These are phyloP conservation scores for Ogataea chonburiensis DNA, from an alignment of 805 yeast species.

Conservation along the genomic window DNA sequence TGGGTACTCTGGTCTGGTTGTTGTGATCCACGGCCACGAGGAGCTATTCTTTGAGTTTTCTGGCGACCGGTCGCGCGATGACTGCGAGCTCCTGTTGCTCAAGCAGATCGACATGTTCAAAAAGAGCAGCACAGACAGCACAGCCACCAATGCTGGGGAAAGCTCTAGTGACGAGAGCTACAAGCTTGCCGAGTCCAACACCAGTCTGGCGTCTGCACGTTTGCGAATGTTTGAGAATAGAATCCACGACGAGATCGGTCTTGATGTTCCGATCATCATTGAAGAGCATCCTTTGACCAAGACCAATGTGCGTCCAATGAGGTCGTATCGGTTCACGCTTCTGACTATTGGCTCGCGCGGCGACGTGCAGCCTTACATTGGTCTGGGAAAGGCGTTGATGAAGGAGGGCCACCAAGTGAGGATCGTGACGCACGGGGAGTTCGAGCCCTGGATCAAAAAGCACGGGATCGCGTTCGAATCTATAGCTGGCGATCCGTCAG, in stretches of 20 bases:
- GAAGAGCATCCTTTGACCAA: conserved; percentile 55
- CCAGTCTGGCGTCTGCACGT: conserved; percentile 52
- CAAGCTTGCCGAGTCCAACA: conserved; percentile 31
- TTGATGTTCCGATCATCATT: conserved; percentile 64
- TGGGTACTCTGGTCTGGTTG: conserved; percentile 66
- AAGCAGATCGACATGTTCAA: conserved; percentile 47
- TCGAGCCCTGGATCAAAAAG: conserved; percentile 65
- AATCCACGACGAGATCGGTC: conserved; percentile 56
- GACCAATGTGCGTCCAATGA: conserved; percentile 48
- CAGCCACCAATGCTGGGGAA: conserved; percentile 15
- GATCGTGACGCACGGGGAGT: conserved; percentile 85
- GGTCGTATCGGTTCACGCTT: conserved; percentile 58
- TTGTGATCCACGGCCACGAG: conserved; percentile 72
- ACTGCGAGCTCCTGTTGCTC: conserved; percentile 57
- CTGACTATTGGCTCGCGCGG: conserved; percentile 94
- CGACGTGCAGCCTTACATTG: conserved; percentile 95
- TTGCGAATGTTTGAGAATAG: conserved; percentile 66
- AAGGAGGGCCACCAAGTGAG: conserved; percentile 81
- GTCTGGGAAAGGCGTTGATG: conserved; percentile 75
- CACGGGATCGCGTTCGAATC: conserved; percentile 68
- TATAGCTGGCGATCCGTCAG: conserved; percentile 92
- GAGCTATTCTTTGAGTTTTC: conserved; percentile 77
- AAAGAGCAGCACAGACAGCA: conserved; percentile 20
- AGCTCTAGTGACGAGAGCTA: conserved; percentile 29
- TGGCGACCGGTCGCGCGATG: conserved; percentile 63